Percentiles rank a stretch among this genome's conserved stretches.
Evolutionary conservation across 352 stramenopile species (phyloP).

Genomic region (Phytophthora syringae): DNA sequence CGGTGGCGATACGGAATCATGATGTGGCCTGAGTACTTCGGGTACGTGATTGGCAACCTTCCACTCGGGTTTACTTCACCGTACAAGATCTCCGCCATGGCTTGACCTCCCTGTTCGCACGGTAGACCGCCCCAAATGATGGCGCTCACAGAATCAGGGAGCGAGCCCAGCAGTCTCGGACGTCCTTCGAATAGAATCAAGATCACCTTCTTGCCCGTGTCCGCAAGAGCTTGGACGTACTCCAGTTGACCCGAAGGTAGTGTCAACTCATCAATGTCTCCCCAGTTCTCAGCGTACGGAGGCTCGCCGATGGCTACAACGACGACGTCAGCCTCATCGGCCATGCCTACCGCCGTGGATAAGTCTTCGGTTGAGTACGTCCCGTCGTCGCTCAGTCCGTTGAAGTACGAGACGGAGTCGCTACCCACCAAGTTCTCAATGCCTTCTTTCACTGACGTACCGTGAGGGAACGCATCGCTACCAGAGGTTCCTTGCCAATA

Average conservation of each 20-base stretch:
- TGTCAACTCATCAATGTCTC: slow-evolving; percentile 77
- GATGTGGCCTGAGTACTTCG: slow-evolving; percentile 59
- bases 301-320: slow-evolving; percentile 44
- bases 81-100: slow-evolving; percentile 83
- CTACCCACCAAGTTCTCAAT: slow-evolving; percentile 31
- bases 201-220: slow-evolving; percentile 68
- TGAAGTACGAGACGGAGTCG: slow-evolving; percentile 40
- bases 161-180: slow-evolving; percentile 49
- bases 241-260: slow-evolving; percentile 67
- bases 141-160: slow-evolving; percentile 73
- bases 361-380: slow-evolving; percentile 37
- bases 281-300: slow-evolving; percentile 70
- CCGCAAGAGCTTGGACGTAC: slow-evolving; percentile 71
- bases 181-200: slow-evolving; percentile 76
- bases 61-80: slow-evolving; percentile 83
- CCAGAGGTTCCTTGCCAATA: slow-evolving; percentile 83
- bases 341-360: slow-evolving; percentile 24
- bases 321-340: slow-evolving; percentile 28
- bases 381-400: slow-evolving; percentile 34
- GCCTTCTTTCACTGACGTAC: slow-evolving; percentile 37
- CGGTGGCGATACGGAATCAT: slow-evolving; percentile 78
- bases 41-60: slow-evolving; percentile 82
- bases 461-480: slow-evolving; percentile 59
- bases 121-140: slow-evolving; percentile 76
- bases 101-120: slow-evolving; percentile 81